Percentiles rank a stretch among this genome's conserved stretches.
These are phyloP conservation scores for Malus asiatica DNA, from an alignment of 306 rosid species.

Conservation along the genomic window DNA sequence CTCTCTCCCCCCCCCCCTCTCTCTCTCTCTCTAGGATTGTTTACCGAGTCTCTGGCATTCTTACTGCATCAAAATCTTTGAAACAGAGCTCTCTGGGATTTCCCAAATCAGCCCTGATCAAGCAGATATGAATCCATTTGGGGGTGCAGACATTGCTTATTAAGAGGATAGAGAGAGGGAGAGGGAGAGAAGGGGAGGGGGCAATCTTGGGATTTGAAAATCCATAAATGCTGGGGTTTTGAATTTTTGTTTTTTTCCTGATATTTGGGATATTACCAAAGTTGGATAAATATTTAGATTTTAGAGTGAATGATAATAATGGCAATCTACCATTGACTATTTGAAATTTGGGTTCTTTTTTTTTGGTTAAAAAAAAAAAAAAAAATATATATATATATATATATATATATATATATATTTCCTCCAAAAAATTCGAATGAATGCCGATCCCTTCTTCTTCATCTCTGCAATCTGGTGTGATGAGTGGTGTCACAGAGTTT, in stretches of 20 bases:
- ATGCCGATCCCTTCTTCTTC: neutral
- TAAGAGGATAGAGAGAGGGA: neutral
- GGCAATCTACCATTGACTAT: neutral
- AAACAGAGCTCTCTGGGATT: constrained; percentile 19
- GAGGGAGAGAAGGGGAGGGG: neutral
- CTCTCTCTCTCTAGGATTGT: constrained; percentile 18
- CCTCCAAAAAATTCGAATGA: neutral
- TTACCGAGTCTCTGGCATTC: constrained; percentile 29
- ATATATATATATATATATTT: too few relatives aligned
- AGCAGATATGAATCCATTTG: constrained; percentile 27
- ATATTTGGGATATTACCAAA: constrained; percentile 13
- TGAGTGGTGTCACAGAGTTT: neutral
- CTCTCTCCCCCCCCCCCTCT: constrained; percentile 10
- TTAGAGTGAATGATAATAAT: neutral
- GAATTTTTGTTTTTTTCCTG: neutral
- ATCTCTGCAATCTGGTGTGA: too few relatives aligned
- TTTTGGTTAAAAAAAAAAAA: too few relatives aligned
- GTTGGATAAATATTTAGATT: neutral
- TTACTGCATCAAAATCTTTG: constrained; percentile 34
- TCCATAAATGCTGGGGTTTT: constrained; percentile 24
- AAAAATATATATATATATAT: too few relatives aligned
- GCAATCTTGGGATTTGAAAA: constrained; percentile 31
- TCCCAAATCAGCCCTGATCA: constrained; percentile 25
- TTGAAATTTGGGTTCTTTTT: too few relatives aligned
- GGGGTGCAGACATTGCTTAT: constrained; percentile 8